Evolutionary conservation across 768 basidiomycete species (phyloP), one percentile per base, ranked within the genome.

Genomic region (Tylopilus sp.): DNA sequence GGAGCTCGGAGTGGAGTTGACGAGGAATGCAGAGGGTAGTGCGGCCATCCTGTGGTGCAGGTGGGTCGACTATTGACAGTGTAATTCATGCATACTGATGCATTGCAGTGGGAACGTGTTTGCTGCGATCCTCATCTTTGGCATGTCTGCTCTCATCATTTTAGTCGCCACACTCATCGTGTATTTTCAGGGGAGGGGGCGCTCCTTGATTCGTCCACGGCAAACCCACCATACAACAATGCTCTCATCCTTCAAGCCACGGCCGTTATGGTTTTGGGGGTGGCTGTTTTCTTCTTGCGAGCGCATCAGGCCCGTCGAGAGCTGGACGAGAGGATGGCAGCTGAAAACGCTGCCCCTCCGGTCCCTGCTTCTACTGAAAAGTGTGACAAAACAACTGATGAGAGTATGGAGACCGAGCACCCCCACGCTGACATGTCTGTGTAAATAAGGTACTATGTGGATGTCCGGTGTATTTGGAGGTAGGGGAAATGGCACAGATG

Each of bases 1-100:
- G 50, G 91, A 94, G 62, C 79, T 94, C 20, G 85, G 79, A 13
- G 86, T 83, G 35, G 91, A 94, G 65, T 63, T 92, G 20, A 90
- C 90, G 7, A 75, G 87, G 50, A 91, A 89, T 60, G 79, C 89
- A 1, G 87, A 90, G 50, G 82, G 79, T 1, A 90, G 88, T 52
- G 78, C 88, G 0, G 85, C 89, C 0, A 64, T 90, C 23, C 60
- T 92, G 21, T 93, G 90, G 89, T 83, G 83, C 68, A 70, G 73
- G 85, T 88, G 62, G 50, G 83, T 74, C 40, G 21, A 5, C 25
- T 22, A 40, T 48, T 18, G 30, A 2, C 7, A n/a, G 1, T 18
- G 2, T 22, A 21, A 11, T n/a, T 17, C 3, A 43, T 20, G 2
- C 28, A 8, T 10, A 21, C 48, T 51, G 31, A 60, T 46, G 17